Base-by-base conservation (phyloP, 108 stramenopile species). In the Cyclotella kingstonii region DNA sequence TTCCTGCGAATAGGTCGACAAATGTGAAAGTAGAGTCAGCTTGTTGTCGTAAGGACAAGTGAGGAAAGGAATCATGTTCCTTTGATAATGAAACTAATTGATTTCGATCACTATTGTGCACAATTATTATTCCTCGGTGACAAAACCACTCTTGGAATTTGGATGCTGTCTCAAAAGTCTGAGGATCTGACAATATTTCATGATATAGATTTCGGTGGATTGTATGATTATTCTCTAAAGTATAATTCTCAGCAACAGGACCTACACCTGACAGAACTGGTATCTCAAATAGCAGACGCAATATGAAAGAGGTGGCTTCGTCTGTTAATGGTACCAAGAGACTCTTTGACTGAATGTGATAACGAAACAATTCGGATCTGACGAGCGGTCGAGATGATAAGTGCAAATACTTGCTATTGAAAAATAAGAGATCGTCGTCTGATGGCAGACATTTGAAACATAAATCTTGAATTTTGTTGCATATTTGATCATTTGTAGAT, bases 1-100 rank as follows among this genome's bases (percentile, higher is more conserved):
- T 68, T 26, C 73, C 73, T n/a, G 73, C 66, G 31, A 74, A 68
- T 3, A 74, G 49, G 26, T 74, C 73, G 14, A 42, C 60, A 42
- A 68, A 74, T 29, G 73, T 62, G 28, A 74, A 74, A 0, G 68
- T 22, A 26, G 43, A 0, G 11, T 29, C 17, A 19, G 58, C 12
- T 39, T n/a, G 36, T 34, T 35, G 22, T 9, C 26, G 3, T 56
- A 8, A 22, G 21, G 55, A 39, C 5, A 21, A 19, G 25, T 26
- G 12, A 2, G 41, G 63, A 42, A 64, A 64, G 15, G 63, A 64
- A 64, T 64, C 63, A 1, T 25, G 15, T 42, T 64, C 63, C 21
- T 64, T 64, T 22, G 18, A 44, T 11, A 64, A 22, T 0, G 63
- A 64, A 10, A 41, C 28, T 10, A 29, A 40, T 43, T 64, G 63